A percentile compares a stretch with the other conserved stretches of the same genome.
Evolutionary conservation across 2,329 filamentous ascomycete species (phyloP).

Genomic region (Alternaria tenuissima): DNA sequence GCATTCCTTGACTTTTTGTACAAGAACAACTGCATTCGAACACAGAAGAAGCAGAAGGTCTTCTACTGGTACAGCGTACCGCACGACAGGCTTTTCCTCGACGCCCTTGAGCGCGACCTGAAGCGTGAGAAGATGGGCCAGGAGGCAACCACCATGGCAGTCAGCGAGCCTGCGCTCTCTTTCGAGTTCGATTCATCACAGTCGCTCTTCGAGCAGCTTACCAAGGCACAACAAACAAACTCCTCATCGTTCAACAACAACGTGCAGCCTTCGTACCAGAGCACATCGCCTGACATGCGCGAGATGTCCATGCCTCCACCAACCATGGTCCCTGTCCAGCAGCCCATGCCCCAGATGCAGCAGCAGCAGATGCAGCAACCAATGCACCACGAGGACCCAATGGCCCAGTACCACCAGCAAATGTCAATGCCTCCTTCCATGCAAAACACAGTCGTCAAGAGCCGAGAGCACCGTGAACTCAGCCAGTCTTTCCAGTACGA

Average conservation of each 20-base stretch:
- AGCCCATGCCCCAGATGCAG: slow-evolving; percentile 51
- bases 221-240: slow-evolving; percentile 98
- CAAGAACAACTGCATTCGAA: slow-evolving; percentile 99
- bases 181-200: slow-evolving; percentile 99
- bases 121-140: slow-evolving; percentile 99
- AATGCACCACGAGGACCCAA: slow-evolving; percentile 69
- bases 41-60: slow-evolving; percentile 99
- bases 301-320: slow-evolving; percentile 92
- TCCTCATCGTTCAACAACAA: slow-evolving; percentile 91
- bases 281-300: slow-evolving; percentile 87
- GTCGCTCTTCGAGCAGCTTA: slow-evolving; percentile 98
- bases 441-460: slow-evolving; percentile 78
- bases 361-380: slow-evolving; percentile 55
- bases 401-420: slow-evolving; percentile 76
- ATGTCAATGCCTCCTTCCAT: slow-evolving; percentile 77
- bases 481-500: slow-evolving; percentile 80
- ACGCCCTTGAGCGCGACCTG: slow-evolving; percentile 94
- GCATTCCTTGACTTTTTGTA: slow-evolving; percentile 98
- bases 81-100: slow-evolving; percentile 95
- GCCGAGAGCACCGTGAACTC: slow-evolving; percentile 85
- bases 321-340: slow-evolving; percentile 71
- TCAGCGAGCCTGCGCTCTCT: slow-evolving; percentile 95
- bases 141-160: slow-evolving; percentile 94
- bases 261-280: slow-evolving; percentile 73
- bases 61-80: slow-evolving; percentile 99